Percentiles rank a stretch among this genome's conserved stretches.
Conservation (phyloP, 148 eudicot species). For the Mesembryanthemum crystallinum region DNA sequence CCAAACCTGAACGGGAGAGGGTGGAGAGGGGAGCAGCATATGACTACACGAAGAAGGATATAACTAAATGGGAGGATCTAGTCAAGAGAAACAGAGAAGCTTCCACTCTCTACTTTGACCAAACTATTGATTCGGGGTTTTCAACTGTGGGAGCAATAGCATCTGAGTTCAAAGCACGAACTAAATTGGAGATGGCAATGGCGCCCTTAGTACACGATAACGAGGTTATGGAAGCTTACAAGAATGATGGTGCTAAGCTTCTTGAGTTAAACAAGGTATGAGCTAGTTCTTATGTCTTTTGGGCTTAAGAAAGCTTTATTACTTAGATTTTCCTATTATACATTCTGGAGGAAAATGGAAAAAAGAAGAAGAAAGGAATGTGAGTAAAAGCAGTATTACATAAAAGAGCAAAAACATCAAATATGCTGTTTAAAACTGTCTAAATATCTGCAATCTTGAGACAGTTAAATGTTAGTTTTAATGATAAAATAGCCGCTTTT, state of each 20-base stretch:
- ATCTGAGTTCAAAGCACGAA: slow-evolving; percentile 86
- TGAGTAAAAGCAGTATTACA: not conserved
- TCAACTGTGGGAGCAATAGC: slow-evolving; percentile 95
- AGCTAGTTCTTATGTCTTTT: slow-evolving; percentile 1
- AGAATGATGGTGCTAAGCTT: slow-evolving; percentile 81
- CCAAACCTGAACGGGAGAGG: slow-evolving; percentile 63
- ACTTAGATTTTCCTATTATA: not conserved
- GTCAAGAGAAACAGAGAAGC: slow-evolving; percentile 88
- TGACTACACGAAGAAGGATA: slow-evolving; percentile 51
- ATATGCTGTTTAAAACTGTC: no score
- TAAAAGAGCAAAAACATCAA: not conserved
- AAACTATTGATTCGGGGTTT: slow-evolving; percentile 45
- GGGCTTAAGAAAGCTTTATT: not conserved
- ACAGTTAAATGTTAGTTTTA: no score
- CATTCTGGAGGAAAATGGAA: not conserved
- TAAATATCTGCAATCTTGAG: no score
- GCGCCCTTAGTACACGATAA: slow-evolving; percentile 58
- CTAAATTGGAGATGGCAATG: slow-evolving; percentile 75
- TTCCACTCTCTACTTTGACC: slow-evolving; percentile 67
- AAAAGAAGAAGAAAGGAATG: not conserved
- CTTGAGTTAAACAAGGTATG: slow-evolving; percentile 89
- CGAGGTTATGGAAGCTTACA: slow-evolving; percentile 75
- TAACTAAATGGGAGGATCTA: slow-evolving; percentile 66
- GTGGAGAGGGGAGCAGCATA: slow-evolving; percentile 66
- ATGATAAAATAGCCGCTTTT: no score